Evolutionary conservation across 2,329 filamentous ascomycete genomes (phyloP), one percentile per base, ranked within the genome.

Genomic region (Cadophora sp.): DNA sequence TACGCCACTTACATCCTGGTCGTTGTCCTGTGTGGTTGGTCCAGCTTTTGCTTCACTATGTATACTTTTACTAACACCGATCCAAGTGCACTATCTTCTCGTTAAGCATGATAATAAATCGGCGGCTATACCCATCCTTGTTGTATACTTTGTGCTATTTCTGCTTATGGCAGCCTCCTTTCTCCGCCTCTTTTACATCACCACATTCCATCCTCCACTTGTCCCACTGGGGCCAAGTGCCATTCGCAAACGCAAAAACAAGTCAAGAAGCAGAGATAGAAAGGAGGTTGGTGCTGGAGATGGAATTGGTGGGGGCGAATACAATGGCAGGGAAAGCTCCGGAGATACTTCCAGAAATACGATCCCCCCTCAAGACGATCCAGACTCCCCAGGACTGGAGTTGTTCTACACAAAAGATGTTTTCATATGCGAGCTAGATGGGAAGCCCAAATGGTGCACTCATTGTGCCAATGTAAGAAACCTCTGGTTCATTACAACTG

Each of bases 381-480:
- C 85, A n/a, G 87, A 92, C 70, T 87, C 87, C 61, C 86, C 88
- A 13, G 90, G 90, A 0, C 82, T 94, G 60, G 91, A 94, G 72
- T 79, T 83, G 4, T 97, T 96, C 76, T 96, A 96, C 76, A 90
- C 85, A 70, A 92, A 91, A 76, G 90, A 97, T 72, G 87, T 92
- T 1, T 98, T 96, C 77, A 85, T 93, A 1, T 97, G 93, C 79
- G 91, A 96, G 74, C 82, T 84, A 14, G 91, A 96, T 73, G 96
- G 96, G 0, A 84, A 90, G n/a, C 95, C 95, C 0, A 87, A 88
- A 39, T 98, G 93, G 89, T 99, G 95, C 80, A 89, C 89, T 4
- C 86, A 87, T 62, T 99, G 95, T 77, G 87, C 87, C 65, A 92
- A 91, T 71, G 61, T 63, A 47, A 63, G 61, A 11, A 18, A 24